phyloP scores from a whole-genome alignment of 1,284 basidiomycete species.

The Fomes fomentarius region DNA sequence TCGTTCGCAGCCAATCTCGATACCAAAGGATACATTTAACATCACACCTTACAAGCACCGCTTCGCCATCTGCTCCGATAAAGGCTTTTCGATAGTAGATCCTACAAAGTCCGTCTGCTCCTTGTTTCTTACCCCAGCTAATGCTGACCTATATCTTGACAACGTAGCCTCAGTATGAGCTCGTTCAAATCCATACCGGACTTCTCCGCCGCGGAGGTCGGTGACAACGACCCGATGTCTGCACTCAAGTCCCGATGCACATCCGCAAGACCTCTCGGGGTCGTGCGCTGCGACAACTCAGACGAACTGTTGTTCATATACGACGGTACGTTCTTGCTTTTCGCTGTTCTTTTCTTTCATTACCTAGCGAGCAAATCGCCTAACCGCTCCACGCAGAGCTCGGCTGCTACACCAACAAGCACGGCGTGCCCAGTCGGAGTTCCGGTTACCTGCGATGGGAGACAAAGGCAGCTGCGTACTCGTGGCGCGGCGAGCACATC shows the following conservation, averaged over 20 bases:
- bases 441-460: constrained; percentile 77
- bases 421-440: constrained; percentile 64
- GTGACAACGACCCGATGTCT: constrained; percentile 44
- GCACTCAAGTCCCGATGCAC: constrained; percentile 64
- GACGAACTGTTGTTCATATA: constrained; percentile 71
- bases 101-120: constrained; percentile 58
- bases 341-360: not conserved
- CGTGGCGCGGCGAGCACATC: constrained; percentile 60
- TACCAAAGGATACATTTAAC: constrained; percentile 68
- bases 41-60: constrained; percentile 61
- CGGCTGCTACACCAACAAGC: constrained; percentile 74
- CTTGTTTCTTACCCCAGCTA: not conserved
- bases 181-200: constrained; percentile 63
- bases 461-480: constrained; percentile 60
- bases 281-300: constrained; percentile 56
- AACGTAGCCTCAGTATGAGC: constrained; percentile 39
- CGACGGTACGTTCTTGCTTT: constrained; percentile 54
- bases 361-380: not conserved
- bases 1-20: constrained; percentile 56
- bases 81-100: constrained; percentile 65
- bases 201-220: constrained; percentile 46
- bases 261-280: constrained; percentile 63
- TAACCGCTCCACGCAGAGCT: constrained; percentile 38
- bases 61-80: constrained; percentile 64
- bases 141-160: not conserved